Conservation (phyloP, 1,139 yeast genomes). For the Kodamaea suecica region DNA sequence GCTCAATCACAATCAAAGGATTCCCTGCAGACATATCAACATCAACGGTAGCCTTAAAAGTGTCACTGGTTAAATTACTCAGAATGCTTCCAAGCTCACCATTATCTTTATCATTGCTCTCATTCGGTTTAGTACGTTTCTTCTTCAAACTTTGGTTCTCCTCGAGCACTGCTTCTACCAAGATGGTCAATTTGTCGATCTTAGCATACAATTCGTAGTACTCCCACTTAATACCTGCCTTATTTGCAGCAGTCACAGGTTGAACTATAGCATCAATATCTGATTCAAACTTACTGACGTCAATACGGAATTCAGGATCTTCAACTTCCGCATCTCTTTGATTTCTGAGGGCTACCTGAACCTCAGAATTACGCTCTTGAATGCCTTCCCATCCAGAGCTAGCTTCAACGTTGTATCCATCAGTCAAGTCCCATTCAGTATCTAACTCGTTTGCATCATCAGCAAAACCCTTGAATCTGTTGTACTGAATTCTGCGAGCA, state of each 20-base stretch:
- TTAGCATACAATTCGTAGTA: slow-evolving; percentile 52
- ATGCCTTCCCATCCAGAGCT: slow-evolving; percentile 38
- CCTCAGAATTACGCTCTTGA: slow-evolving; percentile 37
- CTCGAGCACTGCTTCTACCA: slow-evolving; percentile 40
- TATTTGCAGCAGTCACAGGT: slow-evolving; percentile 54
- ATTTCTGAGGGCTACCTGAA: slow-evolving; percentile 37
- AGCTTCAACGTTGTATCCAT: slow-evolving; percentile 57
- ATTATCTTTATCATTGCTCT: neutral
- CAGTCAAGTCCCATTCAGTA: slow-evolving; percentile 79
- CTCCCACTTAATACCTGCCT: slow-evolving; percentile 66
- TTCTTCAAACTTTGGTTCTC: slow-evolving; percentile 41
- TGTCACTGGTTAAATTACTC: no score
- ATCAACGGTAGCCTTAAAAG: slow-evolving; percentile 2
- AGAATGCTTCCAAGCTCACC: neutral
- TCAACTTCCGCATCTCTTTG: slow-evolving; percentile 65
- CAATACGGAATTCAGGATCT: slow-evolving; percentile 65
- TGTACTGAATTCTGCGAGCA: slow-evolving; percentile 71
- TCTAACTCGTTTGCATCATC: slow-evolving; percentile 84
- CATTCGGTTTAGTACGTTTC: slow-evolving; percentile 2
- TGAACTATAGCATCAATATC: slow-evolving; percentile 50
- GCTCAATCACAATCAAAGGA: slow-evolving; percentile 6
- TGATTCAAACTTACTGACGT: slow-evolving; percentile 45
- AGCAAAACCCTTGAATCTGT: slow-evolving; percentile 58
- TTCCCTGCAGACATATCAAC: slow-evolving; percentile 4
- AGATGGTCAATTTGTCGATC: slow-evolving; percentile 41